A percentile compares a stretch with the other conserved stretches of the same genome.
Conservation (phyloP, 1,284 basidiomycete species). For the Malassezia dermatis region DNA sequence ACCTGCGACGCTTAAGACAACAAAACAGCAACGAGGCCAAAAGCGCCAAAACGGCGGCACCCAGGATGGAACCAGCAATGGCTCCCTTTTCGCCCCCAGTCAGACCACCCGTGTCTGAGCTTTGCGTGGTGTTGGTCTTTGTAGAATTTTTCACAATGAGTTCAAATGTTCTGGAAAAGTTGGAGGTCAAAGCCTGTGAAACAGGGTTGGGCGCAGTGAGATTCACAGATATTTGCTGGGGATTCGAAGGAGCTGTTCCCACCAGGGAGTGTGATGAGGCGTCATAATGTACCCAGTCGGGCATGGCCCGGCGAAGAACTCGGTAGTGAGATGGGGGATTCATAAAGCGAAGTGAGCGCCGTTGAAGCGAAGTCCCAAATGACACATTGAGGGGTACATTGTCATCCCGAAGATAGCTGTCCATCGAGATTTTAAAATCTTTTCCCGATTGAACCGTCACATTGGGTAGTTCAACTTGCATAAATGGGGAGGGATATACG, state of each 20-base stretch:
- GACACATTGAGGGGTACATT: slow-evolving; percentile 14
- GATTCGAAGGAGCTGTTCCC: slow-evolving; percentile 2
- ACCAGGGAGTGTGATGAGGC: not conserved
- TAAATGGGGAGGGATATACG: slow-evolving; percentile 63
- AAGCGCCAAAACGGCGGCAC: slow-evolving; percentile 7
- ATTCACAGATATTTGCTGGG: slow-evolving; percentile 2
- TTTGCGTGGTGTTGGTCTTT: not conserved
- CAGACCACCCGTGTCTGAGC: not conserved
- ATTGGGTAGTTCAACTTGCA: slow-evolving; percentile 53
- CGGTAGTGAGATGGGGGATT: not conserved
- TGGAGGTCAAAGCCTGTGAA: not conserved
- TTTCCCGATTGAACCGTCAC: slow-evolving; percentile 17
- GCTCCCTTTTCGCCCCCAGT: slow-evolving; percentile 10
- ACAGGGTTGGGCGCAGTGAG: slow-evolving; percentile 2
- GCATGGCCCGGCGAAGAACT: slow-evolving; percentile 1
- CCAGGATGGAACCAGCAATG: slow-evolving; percentile 13
- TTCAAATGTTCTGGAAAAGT: not conserved
- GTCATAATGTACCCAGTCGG: slow-evolving; percentile 12
- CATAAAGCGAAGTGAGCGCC: not conserved
- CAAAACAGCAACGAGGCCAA: not conserved
- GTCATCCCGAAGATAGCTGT: slow-evolving; percentile 10
- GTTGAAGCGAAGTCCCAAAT: not conserved
- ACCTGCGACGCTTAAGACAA: not conserved
- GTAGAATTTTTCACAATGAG: slow-evolving; percentile 1
- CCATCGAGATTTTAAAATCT: slow-evolving; percentile 14